phyloP scores from a whole-genome alignment of 345 rosid species.

The Rhodomyrtus tomentosa region DNA sequence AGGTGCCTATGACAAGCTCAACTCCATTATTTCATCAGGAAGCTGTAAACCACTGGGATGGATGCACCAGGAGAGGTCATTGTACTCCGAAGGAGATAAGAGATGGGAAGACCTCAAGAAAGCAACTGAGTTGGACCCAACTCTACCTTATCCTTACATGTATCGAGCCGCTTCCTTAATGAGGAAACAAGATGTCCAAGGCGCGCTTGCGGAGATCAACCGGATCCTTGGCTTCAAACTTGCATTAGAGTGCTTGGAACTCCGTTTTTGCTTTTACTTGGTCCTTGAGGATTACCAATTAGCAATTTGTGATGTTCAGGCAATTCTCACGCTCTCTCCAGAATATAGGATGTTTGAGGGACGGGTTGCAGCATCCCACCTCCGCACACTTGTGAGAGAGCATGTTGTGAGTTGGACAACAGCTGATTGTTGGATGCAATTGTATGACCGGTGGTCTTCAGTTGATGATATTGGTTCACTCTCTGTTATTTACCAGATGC shows the following conservation, averaged over 20 bases:
- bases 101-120: slow-evolving; percentile 78
- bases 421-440: slow-evolving; percentile 98
- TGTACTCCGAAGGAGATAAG: slow-evolving; percentile 69
- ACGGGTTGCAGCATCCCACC: slow-evolving; percentile 81
- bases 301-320: slow-evolving; percentile 93
- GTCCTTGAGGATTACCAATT: slow-evolving; percentile 76
- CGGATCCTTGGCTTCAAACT: slow-evolving; percentile 87
- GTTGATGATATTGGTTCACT: slow-evolving; percentile 98
- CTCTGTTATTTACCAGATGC: slow-evolving; percentile 98
- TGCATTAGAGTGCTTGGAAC: slow-evolving; percentile 87
- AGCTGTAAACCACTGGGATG: slow-evolving; percentile 63
- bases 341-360: slow-evolving; percentile 90
- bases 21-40: slow-evolving; percentile 57
- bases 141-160: slow-evolving; percentile 94
- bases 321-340: slow-evolving; percentile 80
- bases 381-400: slow-evolving; percentile 80
- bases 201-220: slow-evolving; percentile 82
- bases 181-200: slow-evolving; percentile 65
- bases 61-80: slow-evolving; percentile 97
- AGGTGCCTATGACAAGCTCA: slow-evolving; percentile 71
- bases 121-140: slow-evolving; percentile 85
- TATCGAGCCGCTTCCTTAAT: slow-evolving; percentile 72
- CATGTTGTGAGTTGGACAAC: slow-evolving; percentile 88
- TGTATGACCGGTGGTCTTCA: slow-evolving; percentile 90
- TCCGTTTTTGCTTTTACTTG: slow-evolving; percentile 88